Conservation (phyloP, 2,329 filamentous ascomycete genomes). For the Drechslera avenae region DNA sequence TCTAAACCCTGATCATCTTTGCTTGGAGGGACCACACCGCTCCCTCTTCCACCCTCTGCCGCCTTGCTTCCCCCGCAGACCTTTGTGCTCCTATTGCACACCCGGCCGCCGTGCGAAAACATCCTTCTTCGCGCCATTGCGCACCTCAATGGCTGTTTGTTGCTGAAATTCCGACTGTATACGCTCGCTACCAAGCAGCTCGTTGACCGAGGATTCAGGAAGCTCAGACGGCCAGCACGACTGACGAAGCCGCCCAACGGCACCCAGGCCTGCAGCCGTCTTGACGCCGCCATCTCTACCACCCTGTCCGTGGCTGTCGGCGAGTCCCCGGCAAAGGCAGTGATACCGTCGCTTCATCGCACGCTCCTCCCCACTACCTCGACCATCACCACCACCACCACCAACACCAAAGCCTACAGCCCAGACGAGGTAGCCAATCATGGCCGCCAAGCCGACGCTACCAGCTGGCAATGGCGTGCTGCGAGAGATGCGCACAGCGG, state of each 20-base stretch:
- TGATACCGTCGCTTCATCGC: slow-evolving; percentile 10
- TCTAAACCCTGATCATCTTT: slow-evolving; percentile 32
- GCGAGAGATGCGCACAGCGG: slow-evolving; percentile 13
- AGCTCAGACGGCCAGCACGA: background rate
- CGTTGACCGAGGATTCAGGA: background rate
- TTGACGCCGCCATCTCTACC: too few species aligned
- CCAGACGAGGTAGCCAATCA: slow-evolving; percentile 13
- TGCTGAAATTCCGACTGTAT: slow-evolving; percentile 23
- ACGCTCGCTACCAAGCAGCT: slow-evolving; percentile 19
- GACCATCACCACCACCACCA: too few species aligned
- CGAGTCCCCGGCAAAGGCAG: background rate
- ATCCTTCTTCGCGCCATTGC: background rate
- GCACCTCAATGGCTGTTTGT: slow-evolving; percentile 29
- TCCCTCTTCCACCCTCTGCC: slow-evolving; percentile 24
- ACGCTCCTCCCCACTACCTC: background rate
- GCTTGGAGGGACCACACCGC: slow-evolving; percentile 36
- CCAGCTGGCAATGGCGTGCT: slow-evolving; percentile 17
- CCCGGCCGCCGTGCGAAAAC: background rate
- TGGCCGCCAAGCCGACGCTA: slow-evolving; percentile 23
- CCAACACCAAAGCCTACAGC: too few species aligned
- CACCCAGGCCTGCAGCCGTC: background rate
- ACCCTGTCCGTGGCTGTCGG: background rate
- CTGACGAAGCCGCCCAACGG: background rate
- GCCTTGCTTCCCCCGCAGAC: slow-evolving; percentile 21
- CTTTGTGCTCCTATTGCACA: slow-evolving; percentile 6